Evolutionary conservation across 345 rosid species (phyloP).

Genomic region (Aegle marmelos): DNA sequence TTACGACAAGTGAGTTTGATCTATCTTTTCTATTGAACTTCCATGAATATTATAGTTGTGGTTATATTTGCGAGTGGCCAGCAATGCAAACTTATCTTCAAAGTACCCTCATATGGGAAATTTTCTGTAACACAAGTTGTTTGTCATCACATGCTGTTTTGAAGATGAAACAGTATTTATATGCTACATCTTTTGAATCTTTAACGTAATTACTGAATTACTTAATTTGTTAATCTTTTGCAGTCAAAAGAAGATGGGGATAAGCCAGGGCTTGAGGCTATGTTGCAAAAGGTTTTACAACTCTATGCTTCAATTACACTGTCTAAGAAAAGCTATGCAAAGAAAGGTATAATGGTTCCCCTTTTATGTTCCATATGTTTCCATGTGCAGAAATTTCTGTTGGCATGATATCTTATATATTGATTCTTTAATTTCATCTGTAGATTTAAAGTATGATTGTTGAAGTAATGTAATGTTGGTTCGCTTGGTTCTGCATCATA

Average conservation of each 20-base stretch:
- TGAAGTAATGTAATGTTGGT: neutral
- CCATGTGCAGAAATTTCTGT: neutral
- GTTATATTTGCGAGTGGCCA: neutral
- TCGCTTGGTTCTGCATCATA: neutral
- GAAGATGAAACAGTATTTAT: neutral
- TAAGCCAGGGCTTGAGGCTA: slow-evolving; percentile 88
- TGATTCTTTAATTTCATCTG: neutral
- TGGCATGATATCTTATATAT: neutral
- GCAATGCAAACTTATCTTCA: slow-evolving; percentile 1
- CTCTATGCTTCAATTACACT: slow-evolving; percentile 77
- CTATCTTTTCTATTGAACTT: neutral
- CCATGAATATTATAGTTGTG: neutral
- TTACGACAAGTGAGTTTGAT: slow-evolving; percentile 62
- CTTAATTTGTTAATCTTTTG: slow-evolving; percentile 14
- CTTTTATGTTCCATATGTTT: neutral
- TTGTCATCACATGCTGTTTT: neutral
- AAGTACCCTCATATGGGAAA: neutral
- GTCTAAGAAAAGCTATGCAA: slow-evolving; percentile 89
- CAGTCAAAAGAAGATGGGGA: slow-evolving; percentile 89
- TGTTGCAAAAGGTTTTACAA: slow-evolving; percentile 91
- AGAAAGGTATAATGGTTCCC: slow-evolving; percentile 51
- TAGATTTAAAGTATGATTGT: neutral
- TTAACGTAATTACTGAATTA: slow-evolving; percentile 1
- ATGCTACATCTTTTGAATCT: neutral
- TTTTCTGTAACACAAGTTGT: neutral